These are phyloP conservation scores for Gonapodya sp. DNA, from an alignment of 192 early-diverging fungal species.

Conservation along the genomic window DNA sequence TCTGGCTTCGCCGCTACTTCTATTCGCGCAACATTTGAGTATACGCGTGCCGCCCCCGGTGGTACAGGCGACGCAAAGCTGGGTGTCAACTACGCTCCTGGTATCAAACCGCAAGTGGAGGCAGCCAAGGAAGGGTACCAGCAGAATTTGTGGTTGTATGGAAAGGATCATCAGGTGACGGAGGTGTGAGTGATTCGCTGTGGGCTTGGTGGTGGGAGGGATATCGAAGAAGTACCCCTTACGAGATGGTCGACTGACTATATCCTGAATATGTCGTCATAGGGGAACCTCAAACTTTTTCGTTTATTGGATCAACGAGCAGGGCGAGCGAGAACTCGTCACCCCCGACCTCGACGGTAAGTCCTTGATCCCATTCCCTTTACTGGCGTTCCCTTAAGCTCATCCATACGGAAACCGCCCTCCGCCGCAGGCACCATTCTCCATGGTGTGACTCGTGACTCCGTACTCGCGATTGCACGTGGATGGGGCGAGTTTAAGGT, in stretches of 20 bases:
- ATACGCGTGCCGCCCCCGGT: conserved; percentile 89
- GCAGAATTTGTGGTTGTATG: conserved; percentile 94
- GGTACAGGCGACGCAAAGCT: conserved; percentile 90
- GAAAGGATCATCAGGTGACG: conserved; percentile 70
- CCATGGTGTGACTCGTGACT: conserved; percentile 91
- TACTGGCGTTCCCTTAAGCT: neutral
- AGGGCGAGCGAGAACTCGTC: conserved; percentile 72
- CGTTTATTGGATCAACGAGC: conserved; percentile 72
- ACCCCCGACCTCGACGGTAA: conserved; percentile 74
- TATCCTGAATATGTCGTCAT: neutral
- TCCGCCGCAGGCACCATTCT: conserved; percentile 67
- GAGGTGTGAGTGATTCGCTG: conserved; percentile 35
- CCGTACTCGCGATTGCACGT: conserved; percentile 67
- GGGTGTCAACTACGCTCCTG: conserved; percentile 81
- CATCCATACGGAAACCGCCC: neutral
- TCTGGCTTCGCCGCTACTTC: conserved; percentile 85
- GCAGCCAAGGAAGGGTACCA: conserved; percentile 82
- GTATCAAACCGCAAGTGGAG: conserved; percentile 69
- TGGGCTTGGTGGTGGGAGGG: too few relatives aligned
- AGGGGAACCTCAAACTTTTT: conserved; percentile 94
- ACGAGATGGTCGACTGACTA: neutral
- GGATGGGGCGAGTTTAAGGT: conserved; percentile 85
- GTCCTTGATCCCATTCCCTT: neutral
- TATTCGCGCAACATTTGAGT: conserved; percentile 72
- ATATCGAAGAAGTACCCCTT: too few relatives aligned